These are phyloP conservation scores for Alternaria sp. DNA, from an alignment of 2,329 filamentous ascomycete species.

Conservation along the genomic window DNA sequence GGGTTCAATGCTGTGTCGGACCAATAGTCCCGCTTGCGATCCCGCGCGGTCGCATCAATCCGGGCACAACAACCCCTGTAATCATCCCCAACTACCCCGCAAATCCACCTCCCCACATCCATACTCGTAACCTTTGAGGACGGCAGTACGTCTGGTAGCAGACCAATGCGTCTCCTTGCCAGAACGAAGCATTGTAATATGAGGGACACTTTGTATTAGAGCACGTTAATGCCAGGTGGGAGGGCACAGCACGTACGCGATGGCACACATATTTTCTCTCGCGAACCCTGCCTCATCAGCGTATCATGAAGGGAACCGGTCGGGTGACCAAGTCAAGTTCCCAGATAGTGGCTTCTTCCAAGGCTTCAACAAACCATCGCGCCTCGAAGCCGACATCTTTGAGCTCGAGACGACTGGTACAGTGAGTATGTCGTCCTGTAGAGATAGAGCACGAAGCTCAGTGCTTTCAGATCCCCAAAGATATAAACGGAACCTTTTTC, in stretches of 20 bases:
- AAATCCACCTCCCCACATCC: constrained; percentile 19
- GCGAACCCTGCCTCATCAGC: constrained; percentile 29
- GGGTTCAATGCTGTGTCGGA: neutral
- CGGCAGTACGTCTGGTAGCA: constrained; percentile 11
- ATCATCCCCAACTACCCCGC: constrained; percentile 18
- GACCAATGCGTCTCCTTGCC: neutral
- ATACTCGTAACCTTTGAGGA: neutral
- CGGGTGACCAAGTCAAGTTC: constrained; percentile 40
- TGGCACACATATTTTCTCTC: constrained; percentile 46
- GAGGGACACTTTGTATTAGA: neutral
- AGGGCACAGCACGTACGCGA: constrained; percentile 10
- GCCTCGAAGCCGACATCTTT: constrained; percentile 50
- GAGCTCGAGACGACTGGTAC: constrained; percentile 49
- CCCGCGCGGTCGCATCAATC: constrained; percentile 13
- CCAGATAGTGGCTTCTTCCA: constrained; percentile 44
- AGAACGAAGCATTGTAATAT: neutral
- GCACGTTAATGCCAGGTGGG: neutral
- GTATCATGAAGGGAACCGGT: constrained; percentile 32
- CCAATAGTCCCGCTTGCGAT: neutral
- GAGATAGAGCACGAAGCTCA: neutral
- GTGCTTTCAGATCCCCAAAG: constrained; percentile 42
- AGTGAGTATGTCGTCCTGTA: constrained; percentile 2
- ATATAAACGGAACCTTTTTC: constrained; percentile 55
- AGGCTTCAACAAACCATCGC: constrained; percentile 51
- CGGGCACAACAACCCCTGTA: constrained; percentile 6